Percentiles rank a stretch among this genome's conserved stretches.
These are phyloP conservation scores for Eutypella sp. DNA, from an alignment of 2,329 filamentous ascomycete species.

Conservation along the genomic window DNA sequence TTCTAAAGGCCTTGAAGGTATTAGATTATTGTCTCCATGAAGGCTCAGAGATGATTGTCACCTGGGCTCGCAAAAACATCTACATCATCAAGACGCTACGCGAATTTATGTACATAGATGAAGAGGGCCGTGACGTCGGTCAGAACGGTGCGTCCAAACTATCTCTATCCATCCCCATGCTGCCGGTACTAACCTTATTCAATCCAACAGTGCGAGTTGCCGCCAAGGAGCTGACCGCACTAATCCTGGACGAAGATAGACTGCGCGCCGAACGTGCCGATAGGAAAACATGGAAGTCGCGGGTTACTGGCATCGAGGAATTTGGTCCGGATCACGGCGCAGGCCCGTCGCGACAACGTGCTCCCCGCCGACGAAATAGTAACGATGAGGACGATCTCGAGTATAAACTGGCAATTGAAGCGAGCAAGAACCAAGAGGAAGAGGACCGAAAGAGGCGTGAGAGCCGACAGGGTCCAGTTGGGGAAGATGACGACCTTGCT, in stretches of 20 bases:
- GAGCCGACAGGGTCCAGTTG: constrained; percentile 45
- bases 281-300: constrained; percentile 92
- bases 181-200: constrained; percentile 23
- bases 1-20: constrained; percentile 95
- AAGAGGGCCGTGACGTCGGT: constrained; percentile 91
- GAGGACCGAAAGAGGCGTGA: constrained; percentile 76
- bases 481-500: constrained; percentile 79
- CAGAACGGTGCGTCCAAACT: constrained; percentile 84
- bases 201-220: constrained; percentile 90
- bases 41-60: constrained; percentile 92
- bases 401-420: constrained; percentile 85
- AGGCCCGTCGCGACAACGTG: constrained; percentile 35
- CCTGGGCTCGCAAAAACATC: constrained; percentile 95
- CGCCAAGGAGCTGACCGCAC: constrained; percentile 88
- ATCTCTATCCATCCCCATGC: constrained; percentile 8
- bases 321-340: constrained; percentile 48
- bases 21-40: constrained; percentile 97
- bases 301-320: constrained; percentile 90
- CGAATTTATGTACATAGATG: constrained; percentile 94
- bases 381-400: constrained; percentile 84
- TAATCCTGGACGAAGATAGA: constrained; percentile 91
- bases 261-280: constrained; percentile 85
- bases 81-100: constrained; percentile 98
- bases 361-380: constrained; percentile 44
- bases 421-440: constrained; percentile 91